A percentile compares a stretch with the other conserved stretches of the same genome.
phyloP scores from a whole-genome alignment of 208 protist species.

The Leishmania martiniquensis region DNA sequence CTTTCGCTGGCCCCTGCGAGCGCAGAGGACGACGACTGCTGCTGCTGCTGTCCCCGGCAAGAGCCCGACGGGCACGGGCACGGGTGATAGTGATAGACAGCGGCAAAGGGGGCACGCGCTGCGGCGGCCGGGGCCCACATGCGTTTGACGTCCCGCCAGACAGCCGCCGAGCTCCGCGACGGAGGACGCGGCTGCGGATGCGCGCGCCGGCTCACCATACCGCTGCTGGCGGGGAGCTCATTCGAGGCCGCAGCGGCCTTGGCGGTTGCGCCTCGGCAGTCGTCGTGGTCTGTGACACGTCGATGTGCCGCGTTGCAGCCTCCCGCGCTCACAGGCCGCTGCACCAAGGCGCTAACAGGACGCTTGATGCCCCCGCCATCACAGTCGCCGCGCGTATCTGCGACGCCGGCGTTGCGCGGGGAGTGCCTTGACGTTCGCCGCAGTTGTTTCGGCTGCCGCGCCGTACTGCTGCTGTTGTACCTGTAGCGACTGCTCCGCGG shows the following conservation, averaged over 20 bases:
- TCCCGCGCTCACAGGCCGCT: background rate
- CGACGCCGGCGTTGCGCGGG: background rate
- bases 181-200: background rate
- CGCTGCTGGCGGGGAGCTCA: too few species aligned
- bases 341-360: background rate
- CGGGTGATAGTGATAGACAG: conserved; percentile 16
- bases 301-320: background rate
- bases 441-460: background rate
- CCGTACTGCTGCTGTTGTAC: conserved; percentile 14
- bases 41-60: background rate
- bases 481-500: conserved; percentile 40
- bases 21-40: background rate
- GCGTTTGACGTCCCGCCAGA: conserved; percentile 20
- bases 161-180: background rate
- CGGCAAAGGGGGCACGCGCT: conserved; percentile 13
- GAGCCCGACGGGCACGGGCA: background rate
- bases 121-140: conserved; percentile 23
- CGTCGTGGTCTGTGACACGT: background rate
- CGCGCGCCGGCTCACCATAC: background rate
- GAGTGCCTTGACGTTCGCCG: conserved; percentile 4
- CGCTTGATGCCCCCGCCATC: background rate
- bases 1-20: background rate
- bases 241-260: background rate
- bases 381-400: background rate
- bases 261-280: background rate